Percentiles rank a stretch among this genome's conserved stretches.
Evolutionary conservation across 1,284 basidiomycete species (phyloP).

Genomic region (Melampsora larici-populina): DNA sequence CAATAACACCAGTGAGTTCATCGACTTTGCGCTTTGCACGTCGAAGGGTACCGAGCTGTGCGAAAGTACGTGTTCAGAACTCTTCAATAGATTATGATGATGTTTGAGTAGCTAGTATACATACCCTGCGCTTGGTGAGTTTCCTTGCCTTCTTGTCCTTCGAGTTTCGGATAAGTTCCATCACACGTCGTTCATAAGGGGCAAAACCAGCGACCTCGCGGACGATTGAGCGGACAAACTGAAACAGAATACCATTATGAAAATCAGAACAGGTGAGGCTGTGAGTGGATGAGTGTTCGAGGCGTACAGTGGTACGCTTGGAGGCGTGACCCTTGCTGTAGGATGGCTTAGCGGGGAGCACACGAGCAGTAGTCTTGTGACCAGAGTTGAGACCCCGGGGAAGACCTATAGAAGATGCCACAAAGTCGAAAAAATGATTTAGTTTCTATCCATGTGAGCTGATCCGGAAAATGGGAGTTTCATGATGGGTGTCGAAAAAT

Average conservation of each 20-base stretch:
- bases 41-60: constrained; percentile 84
- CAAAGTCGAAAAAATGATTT: no score
- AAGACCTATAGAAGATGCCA: constrained; percentile 66
- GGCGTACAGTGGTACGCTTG: constrained; percentile 58
- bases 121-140: constrained; percentile 93
- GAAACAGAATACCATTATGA: constrained; percentile 62
- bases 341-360: constrained; percentile 73
- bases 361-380: constrained; percentile 82
- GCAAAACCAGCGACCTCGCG: constrained; percentile 94
- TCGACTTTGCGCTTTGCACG: constrained; percentile 97
- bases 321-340: constrained; percentile 82
- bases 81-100: constrained; percentile 32
- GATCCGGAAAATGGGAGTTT: not conserved
- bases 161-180: constrained; percentile 82
- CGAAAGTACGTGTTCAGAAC: not conserved
- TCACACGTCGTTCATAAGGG: constrained; percentile 95
- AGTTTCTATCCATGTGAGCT: not conserved
- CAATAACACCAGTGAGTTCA: constrained; percentile 84
- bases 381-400: constrained; percentile 89
- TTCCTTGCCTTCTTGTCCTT: constrained; percentile 98
- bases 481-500: not conserved
- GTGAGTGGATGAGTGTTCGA: not conserved
- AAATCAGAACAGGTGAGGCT: not conserved
- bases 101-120: constrained; percentile 54
- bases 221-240: constrained; percentile 84